Base-by-base conservation (phyloP, 768 basidiomycete genomes). In the Leccinum boreale region DNA sequence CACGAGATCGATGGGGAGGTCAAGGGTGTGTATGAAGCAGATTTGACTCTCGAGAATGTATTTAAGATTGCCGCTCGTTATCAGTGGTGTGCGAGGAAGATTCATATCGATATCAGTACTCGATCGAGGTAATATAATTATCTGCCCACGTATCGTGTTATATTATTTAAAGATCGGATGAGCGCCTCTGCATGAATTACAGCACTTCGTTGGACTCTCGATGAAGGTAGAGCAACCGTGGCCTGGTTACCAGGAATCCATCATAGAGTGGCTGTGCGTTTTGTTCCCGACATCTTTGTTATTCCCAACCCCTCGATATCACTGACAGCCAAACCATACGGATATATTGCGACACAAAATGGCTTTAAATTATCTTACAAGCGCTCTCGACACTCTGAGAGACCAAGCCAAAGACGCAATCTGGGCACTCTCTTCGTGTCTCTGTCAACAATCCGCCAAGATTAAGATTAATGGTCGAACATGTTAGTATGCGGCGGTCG, bases 381-480 rank as follows among this genome's bases (percentile, higher is more conserved):
- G 73, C 45, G 74, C 77, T 4, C 64, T 89, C 21, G 84, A 86
- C 62, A 83, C 72, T 52, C 62, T 89, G 58, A 84, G 84, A 62
- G 89, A 89, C 65, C 86, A 87, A 61, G 85, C 85, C 17, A 92
- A 90, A 67, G 92, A 95, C 68, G 88, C 89, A 1, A 70, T 94
- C 12, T 90, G 85, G 80, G 90, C 89, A 9, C 74, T 95, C 24
- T 85, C 92, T 0, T 89, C 89, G 11, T 92, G 91, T 72, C 71
- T 91, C 39, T 92, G 87, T 75, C 83, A 85, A 68, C 88, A 85
- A 69, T 83, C 91, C 46, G 88, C 93, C 15, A 92, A 86, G 58
- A 81, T 98, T 58, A 97, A 98, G 77, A 94, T 99, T 60, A 97
- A 96, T 65, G 96, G 96, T 36, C 83, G 96, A 63, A 91, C 92